A percentile compares a stretch with the other conserved stretches of the same genome.
Evolutionary conservation across 1,284 basidiomycete species (phyloP).

Genomic region (Rhodotorula sp.): DNA sequence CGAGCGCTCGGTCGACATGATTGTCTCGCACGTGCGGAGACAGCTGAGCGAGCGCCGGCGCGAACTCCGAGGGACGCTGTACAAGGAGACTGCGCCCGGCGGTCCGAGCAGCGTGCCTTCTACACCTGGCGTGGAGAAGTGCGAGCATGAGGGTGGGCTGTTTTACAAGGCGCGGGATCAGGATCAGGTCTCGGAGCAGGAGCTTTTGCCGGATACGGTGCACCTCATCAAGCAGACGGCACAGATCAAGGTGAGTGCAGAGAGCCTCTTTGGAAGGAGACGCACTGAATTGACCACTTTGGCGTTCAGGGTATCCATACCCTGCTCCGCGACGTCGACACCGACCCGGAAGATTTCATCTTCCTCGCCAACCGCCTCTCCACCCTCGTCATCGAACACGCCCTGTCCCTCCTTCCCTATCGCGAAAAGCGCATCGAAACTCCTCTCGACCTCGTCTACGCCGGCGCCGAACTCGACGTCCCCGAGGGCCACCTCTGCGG

Average conservation of each 20-base stretch:
- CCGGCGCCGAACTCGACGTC: conserved; percentile 64
- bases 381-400: conserved; percentile 78
- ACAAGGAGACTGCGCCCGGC: conserved; percentile 44
- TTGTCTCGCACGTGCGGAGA: conserved; percentile 82
- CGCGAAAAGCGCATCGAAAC: conserved; percentile 64
- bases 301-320: conserved; percentile 63
- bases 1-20: conserved; percentile 80
- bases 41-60: conserved; percentile 76
- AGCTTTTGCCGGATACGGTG: conserved; percentile 57
- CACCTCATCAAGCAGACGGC: conserved; percentile 73
- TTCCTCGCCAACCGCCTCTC: conserved; percentile 84
- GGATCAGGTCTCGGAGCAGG: conserved; percentile 33
- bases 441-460: conserved; percentile 60
- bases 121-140: conserved; percentile 16
- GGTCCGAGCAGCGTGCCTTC: not conserved
- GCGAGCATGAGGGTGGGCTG: conserved; percentile 14
- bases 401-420: conserved; percentile 77
- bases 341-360: conserved; percentile 77
- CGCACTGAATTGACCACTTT: too few species aligned
- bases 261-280: not conserved
- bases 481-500: conserved; percentile 66
- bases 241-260: conserved; percentile 65
- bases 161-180: conserved; percentile 7
- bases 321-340: conserved; percentile 47
- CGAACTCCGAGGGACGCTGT: conserved; percentile 70